Conservation (phyloP, 805 yeast genomes). For the Candida tibetensis region DNA sequence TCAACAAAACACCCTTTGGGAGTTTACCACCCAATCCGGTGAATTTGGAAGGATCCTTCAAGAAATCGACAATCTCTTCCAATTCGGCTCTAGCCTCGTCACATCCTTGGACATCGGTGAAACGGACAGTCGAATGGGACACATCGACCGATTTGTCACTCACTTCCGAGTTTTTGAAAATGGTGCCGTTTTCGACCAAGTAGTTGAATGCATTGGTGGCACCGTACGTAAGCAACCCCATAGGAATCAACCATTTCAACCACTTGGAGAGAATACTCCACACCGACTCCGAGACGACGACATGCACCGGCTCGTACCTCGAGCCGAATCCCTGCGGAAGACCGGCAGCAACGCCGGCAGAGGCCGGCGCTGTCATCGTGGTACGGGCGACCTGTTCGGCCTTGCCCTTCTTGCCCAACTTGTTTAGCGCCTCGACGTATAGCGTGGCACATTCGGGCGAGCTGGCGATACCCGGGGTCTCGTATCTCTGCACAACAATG, state of each 20-base stretch:
- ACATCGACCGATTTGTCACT: slow-evolving; percentile 81
- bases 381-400: slow-evolving; percentile 64
- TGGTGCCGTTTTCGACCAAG: slow-evolving; percentile 77
- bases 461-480: slow-evolving; percentile 88
- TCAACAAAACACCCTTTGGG: slow-evolving; percentile 93
- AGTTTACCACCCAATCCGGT: slow-evolving; percentile 96
- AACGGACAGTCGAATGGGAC: slow-evolving; percentile 79
- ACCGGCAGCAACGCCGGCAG: slow-evolving; percentile 9
- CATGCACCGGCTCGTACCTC: slow-evolving; percentile 84
- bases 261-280: slow-evolving; percentile 76
- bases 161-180: slow-evolving; percentile 69
- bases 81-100: slow-evolving; percentile 98
- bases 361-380: slow-evolving; percentile 16
- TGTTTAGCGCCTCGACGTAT: slow-evolving; percentile 77
- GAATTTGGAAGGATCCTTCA: slow-evolving; percentile 93
- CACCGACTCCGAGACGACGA: slow-evolving; percentile 84
- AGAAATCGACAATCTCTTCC: slow-evolving; percentile 96
- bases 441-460: slow-evolving; percentile 74
- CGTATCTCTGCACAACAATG: slow-evolving; percentile 90
- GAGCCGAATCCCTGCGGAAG: slow-evolving; percentile 51
- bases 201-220: slow-evolving; percentile 75
- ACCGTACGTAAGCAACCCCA: slow-evolving; percentile 77
- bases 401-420: slow-evolving; percentile 72
- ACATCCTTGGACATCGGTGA: slow-evolving; percentile 93
- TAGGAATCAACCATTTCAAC: slow-evolving; percentile 83